Base-by-base conservation (phyloP, 2,329 filamentous ascomycete species). In the Acrocalymma vagum region DNA sequence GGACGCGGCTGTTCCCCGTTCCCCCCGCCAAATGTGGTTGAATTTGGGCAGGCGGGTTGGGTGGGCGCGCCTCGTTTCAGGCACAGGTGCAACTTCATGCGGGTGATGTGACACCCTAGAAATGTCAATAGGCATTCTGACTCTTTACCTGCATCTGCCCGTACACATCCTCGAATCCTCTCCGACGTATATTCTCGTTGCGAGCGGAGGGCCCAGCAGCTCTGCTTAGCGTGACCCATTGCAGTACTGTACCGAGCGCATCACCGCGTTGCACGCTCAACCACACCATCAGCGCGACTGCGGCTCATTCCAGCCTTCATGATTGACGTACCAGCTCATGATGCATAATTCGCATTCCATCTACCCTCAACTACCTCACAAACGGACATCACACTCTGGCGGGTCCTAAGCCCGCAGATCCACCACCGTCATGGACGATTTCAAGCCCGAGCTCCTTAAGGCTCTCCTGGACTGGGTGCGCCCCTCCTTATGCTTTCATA, bases 381-480 rank as follows among this genome's bases (percentile, higher is more conserved):
- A 37, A 31, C 55, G 38, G 50, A 42, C 17, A 35, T 28, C 41
- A 31, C 33, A 43, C 42, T 26, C 36, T 43, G 42, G 48, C 51
- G 46, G 48, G 33, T 50, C 48, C 38, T 57, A 47, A 58, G 40
- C 50, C 46, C 53, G 32, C 20, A 45, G 18, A 38, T 29, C 20
- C 20, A 34, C 14, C 41, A 50, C 29, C 15, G 35, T 21, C 48
- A 70, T 70, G 66, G 66, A 70, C 53, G 66, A 69, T 48, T 70
- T 70, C 57, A 70, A 67, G 55, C 66, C 65, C 14, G 66, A 70
- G 58, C 62, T 69, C 31, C 56, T 67, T 28, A 67, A 65, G 47
- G 66, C 66, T 45, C 63, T 70, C 48, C 58, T 70, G 29, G 66
- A 70, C 59, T 70, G 66, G 66, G 66, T 69, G 62, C 38, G 55